These are phyloP conservation scores for Trichoderma breve DNA, from an alignment of 2,329 filamentous ascomycete genomes.

Conservation along the genomic window DNA sequence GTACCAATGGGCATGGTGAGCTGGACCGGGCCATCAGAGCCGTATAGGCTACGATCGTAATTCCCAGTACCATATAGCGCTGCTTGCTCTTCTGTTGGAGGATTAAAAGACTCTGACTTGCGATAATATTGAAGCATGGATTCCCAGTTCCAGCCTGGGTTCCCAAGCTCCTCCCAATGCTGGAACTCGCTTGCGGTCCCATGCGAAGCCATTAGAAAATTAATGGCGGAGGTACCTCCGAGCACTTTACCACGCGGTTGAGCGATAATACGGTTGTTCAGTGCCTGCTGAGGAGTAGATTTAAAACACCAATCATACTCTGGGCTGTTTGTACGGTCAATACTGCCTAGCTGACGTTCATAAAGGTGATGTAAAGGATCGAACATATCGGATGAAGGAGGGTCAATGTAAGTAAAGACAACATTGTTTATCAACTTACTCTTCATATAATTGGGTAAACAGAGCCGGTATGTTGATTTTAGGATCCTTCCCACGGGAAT, in stretches of 20 bases:
- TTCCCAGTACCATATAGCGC: background rate
- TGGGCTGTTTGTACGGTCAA: background rate
- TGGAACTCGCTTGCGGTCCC: background rate
- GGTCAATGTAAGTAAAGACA: background rate
- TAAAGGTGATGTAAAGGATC: background rate
- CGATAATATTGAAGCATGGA: background rate
- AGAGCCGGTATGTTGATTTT: background rate
- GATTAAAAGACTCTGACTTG: background rate
- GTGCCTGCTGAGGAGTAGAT: background rate
- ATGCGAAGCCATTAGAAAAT: background rate
- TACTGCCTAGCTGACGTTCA: rapidly evolving
- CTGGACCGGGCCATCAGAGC: background rate
- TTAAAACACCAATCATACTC: background rate
- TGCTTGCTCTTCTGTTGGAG: background rate
- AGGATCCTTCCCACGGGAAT: background rate
- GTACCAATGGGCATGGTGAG: background rate
- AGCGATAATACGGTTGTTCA: background rate
- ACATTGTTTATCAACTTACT: background rate
- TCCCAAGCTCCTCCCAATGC: background rate
- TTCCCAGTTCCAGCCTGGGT: background rate
- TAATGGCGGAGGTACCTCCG: constrained; percentile 6
- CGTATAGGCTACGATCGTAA: background rate
- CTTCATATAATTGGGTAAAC: background rate
- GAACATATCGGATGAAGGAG: background rate
- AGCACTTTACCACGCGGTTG: background rate